Evolutionary conservation across 2,329 filamentous ascomycete species (phyloP).

Genomic region (Huntiella decipiens): DNA sequence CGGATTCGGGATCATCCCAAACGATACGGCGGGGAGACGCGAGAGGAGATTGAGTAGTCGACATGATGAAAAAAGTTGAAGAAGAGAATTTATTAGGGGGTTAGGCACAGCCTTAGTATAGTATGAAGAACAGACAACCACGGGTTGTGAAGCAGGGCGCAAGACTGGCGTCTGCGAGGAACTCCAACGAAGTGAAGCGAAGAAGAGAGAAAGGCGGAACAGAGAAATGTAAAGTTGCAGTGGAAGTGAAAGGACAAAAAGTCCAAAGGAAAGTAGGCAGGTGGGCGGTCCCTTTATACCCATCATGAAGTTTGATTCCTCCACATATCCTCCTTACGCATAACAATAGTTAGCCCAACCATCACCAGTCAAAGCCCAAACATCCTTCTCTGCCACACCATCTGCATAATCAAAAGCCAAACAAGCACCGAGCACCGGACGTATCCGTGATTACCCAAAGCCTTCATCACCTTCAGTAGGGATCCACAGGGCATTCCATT

Average conservation of each 20-base stretch:
- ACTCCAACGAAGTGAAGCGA: not conserved
- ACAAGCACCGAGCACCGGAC: too few species aligned
- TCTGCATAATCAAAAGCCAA: too few species aligned
- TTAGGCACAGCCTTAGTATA: not conserved
- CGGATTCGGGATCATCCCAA: conserved; percentile 4
- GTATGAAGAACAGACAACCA: too few species aligned
- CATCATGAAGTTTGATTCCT: too few species aligned
- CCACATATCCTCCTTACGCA: too few species aligned
- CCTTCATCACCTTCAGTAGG: not conserved
- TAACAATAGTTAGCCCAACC: not conserved
- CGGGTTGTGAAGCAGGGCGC: not conserved
- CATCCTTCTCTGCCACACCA: too few species aligned
- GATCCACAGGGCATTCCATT: too few species aligned
- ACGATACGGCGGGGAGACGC: conserved; percentile 2
- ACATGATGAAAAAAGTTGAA: not conserved
- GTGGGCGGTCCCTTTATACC: too few species aligned
- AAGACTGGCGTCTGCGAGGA: not conserved
- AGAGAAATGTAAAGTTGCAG: not conserved
- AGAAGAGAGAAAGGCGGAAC: not conserved
- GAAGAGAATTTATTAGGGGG: not conserved
- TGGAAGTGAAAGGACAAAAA: not conserved
- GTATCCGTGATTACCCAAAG: too few species aligned
- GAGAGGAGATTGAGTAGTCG: not conserved
- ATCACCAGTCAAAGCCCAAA: too few species aligned
- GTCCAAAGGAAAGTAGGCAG: too few species aligned